A percentile compares a stretch with the other conserved stretches of the same genome.
Evolutionary conservation across 306 rosid genomes (phyloP).

Genomic region (Cucurbita pepo): DNA sequence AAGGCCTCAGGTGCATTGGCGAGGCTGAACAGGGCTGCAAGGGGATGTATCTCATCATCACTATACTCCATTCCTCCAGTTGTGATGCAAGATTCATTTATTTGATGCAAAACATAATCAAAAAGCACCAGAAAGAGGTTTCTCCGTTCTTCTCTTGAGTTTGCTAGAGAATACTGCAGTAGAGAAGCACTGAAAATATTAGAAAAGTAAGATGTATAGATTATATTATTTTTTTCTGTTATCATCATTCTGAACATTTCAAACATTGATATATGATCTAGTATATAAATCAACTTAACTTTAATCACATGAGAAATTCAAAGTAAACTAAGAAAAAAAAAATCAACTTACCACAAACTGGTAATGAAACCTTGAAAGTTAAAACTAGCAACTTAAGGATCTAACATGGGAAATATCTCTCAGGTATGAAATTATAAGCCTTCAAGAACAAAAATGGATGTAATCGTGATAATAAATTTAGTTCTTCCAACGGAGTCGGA

Average conservation of each 20-base stretch:
- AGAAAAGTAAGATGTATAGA: neutral
- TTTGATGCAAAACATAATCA: conserved; percentile 79
- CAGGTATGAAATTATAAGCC: neutral
- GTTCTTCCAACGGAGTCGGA: neutral
- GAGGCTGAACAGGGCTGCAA: conserved; percentile 68
- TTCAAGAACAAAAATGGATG: neutral
- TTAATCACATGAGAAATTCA: neutral
- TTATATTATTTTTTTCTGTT: neutral
- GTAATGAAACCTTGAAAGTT: neutral
- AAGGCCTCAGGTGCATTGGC: conserved; percentile 88
- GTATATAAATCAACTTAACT: neutral
- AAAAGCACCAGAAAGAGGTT: conserved; percentile 79
- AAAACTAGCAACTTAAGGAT: neutral
- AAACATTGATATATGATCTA: neutral
- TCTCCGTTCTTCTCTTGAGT: conserved; percentile 75
- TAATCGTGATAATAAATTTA: neutral
- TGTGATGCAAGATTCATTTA: conserved; percentile 56
- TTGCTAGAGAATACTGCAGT: conserved; percentile 84
- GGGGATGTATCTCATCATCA: conserved; percentile 88
- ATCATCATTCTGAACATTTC: neutral
- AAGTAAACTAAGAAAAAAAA: neutral
- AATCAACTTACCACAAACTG: neutral
- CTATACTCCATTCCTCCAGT: conserved; percentile 62
- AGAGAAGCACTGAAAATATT: neutral
- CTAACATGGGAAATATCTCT: neutral